These are phyloP conservation scores for Claviceps sp. DNA, from an alignment of 2,329 filamentous ascomycete species.

Conservation along the genomic window DNA sequence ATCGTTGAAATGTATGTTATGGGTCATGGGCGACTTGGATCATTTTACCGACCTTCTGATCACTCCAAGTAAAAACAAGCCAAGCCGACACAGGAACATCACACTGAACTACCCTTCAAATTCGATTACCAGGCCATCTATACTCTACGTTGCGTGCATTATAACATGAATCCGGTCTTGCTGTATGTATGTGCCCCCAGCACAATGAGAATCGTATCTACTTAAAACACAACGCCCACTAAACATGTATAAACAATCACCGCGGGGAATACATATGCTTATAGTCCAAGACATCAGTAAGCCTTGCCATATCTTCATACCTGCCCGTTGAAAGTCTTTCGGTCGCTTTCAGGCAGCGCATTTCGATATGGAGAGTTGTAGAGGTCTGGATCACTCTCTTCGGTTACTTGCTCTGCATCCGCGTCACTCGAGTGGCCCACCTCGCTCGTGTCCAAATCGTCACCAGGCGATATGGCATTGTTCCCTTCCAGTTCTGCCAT, in stretches of 20 bases:
- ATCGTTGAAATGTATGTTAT: too few species aligned
- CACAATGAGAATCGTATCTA: not conserved
- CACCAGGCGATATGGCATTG: conserved; percentile 12
- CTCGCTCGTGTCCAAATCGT: conserved; percentile 21
- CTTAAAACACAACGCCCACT: not conserved
- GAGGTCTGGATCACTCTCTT: conserved; percentile 21
- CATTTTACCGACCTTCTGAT: too few species aligned
- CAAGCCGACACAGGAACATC: too few species aligned
- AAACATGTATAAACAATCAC: not conserved
- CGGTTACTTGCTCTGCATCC: conserved; percentile 17
- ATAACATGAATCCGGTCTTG: too few species aligned
- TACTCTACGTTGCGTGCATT: too few species aligned
- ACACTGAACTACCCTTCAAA: too few species aligned
- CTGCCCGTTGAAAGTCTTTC: not conserved
- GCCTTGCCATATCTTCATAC: not conserved
- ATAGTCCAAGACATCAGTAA: not conserved
- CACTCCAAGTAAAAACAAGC: too few species aligned
- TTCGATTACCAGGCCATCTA: too few species aligned
- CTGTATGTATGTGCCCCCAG: not conserved
- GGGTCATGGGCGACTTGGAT: too few species aligned
- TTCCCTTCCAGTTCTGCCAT: conserved; percentile 4
- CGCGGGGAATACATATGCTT: not conserved
- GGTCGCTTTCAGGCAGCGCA: not conserved
- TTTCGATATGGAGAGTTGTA: conserved; percentile 10
- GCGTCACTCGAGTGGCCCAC: conserved; percentile 19